Base-by-base conservation (phyloP, 2,329 filamentous ascomycete genomes). In the Plectosphaerella cucumerina region DNA sequence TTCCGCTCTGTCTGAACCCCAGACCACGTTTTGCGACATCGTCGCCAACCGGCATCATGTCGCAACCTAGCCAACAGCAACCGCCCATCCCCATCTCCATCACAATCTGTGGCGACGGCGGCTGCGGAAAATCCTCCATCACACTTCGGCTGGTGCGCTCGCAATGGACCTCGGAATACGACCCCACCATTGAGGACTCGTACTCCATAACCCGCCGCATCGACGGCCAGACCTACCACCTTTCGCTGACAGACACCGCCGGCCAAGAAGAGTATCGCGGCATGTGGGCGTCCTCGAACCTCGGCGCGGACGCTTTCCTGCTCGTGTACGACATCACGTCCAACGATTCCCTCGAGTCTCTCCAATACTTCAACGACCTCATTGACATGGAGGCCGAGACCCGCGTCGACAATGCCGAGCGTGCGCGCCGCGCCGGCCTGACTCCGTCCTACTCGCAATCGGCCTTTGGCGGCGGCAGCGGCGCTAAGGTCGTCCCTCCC, bases 261-360 rank as follows among this genome's bases (percentile, higher is more conserved):
- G 89, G 89, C n/a, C 89, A 94, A 68, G 89, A 94, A 71, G 89
- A 94, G 71, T 94, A 94, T 73, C 86, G 89, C 58, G 86, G 87
- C 60, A 89, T 94, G 76, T 94, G 89, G 89, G 88, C 87, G 1
- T 79, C 84, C 33, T 85, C 85, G 21, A 93, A 92, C 66, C 81
- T 93, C 15, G 80, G 82, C 64, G 86, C 87, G 55, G 89, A 94
- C 65, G 89, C 89, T 56, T 94, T 93, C 72, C 77, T 94, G 20
- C 80, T 94, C 60, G 89, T 94, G 59, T 94, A 94, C 78, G 89
- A 94, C 72, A 93, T 94, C 70, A 94, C 89, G 1, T 82, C 81
- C 42, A 66, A 70, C 52, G 76, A 82, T 62, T 87, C 84, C 41
- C 80, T 94, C 56, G 78, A 87, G 47, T 84, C 84, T 12, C 77